phyloP scores from a whole-genome alignment of 2,329 filamentous ascomycete species.

The Colletotrichum spaethianum region DNA sequence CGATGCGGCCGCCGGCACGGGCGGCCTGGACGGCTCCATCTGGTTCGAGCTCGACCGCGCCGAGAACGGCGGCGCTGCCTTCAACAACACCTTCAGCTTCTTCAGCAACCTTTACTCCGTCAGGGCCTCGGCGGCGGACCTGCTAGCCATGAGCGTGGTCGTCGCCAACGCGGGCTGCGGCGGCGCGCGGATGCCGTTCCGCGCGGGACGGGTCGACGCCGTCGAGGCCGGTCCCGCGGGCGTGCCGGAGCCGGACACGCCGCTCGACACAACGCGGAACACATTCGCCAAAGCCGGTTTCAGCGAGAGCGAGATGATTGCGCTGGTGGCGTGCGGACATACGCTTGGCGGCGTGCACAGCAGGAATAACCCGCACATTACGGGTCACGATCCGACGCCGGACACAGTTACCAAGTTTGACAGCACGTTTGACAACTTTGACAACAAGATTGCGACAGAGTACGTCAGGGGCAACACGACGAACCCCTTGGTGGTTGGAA shows the following conservation, averaged over 20 bases:
- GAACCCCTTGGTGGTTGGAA: constrained; percentile 44
- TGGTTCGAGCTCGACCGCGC: constrained; percentile 48
- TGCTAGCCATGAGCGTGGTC: constrained; percentile 51
- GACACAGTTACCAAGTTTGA: constrained; percentile 54
- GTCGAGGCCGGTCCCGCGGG: constrained; percentile 45
- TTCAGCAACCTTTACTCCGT: constrained; percentile 45
- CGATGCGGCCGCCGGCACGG: constrained; percentile 45
- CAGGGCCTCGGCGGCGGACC: constrained; percentile 47
- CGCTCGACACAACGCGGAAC: constrained; percentile 42
- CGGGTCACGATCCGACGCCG: constrained; percentile 20
- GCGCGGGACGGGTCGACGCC: constrained; percentile 46
- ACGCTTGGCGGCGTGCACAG: constrained; percentile 47
- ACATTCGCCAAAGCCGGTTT: constrained; percentile 45
- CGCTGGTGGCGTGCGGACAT: constrained; percentile 46
- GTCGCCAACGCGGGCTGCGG: constrained; percentile 45
- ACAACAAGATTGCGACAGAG: constrained; percentile 44
- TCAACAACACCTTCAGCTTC: constrained; percentile 49
- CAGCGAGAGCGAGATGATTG: constrained; percentile 46
- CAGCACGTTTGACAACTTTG: constrained; percentile 44
- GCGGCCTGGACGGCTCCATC: constrained; percentile 51
- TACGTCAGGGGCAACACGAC: constrained; percentile 43
- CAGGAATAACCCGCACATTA: constrained; percentile 46
- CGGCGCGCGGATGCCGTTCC: constrained; percentile 45
- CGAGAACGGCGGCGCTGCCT: constrained; percentile 49
- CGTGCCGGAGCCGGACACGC: constrained; percentile 46